Conservation (phyloP, 495 filamentous ascomycete genomes). For the Chaetomium fimeti region DNA sequence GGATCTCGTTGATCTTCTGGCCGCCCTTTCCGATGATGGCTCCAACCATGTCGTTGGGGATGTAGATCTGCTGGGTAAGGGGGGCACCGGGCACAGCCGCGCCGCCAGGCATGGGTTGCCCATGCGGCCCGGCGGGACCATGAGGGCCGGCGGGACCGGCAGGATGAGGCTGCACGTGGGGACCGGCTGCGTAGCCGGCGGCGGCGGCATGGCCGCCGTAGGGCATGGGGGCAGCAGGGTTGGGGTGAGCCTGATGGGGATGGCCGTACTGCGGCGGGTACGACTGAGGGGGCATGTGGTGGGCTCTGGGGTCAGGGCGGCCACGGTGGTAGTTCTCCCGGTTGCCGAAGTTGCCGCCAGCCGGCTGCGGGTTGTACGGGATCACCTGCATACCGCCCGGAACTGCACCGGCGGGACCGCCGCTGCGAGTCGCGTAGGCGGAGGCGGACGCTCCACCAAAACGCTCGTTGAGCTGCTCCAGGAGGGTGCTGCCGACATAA, state of each 20-base stretch:
- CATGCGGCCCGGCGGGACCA: constrained; percentile 56
- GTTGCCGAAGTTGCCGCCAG: constrained; percentile 86
- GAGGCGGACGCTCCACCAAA: constrained; percentile 96
- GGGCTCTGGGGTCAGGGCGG: constrained; percentile 65
- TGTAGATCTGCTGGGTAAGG: constrained; percentile 96
- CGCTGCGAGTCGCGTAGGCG: constrained; percentile 92
- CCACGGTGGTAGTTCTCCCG: constrained; percentile 72
- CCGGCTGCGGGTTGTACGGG: constrained; percentile 89
- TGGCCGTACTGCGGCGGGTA: constrained; percentile 63
- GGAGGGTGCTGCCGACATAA: constrained; percentile 92
- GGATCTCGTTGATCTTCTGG: constrained; percentile 98
- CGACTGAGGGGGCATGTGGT: constrained; percentile 49
- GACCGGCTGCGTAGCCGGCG: constrained; percentile 65
- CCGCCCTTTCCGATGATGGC: constrained; percentile 99
- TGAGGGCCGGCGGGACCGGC: constrained; percentile 54
- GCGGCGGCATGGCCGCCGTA: constrained; percentile 54
- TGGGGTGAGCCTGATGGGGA: constrained; percentile 58
- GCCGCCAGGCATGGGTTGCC: constrained; percentile 69
- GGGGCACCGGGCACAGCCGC: constrained; percentile 72
- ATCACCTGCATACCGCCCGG: constrained; percentile 98
- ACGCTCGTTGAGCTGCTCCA: constrained; percentile 92
- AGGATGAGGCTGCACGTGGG: constrained; percentile 73
- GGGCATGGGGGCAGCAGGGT: constrained; percentile 68
- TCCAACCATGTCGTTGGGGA: constrained; percentile 99
- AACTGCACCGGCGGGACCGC: constrained; percentile 85